phyloP scores from a whole-genome alignment of 2,329 filamentous ascomycete species.

The Aureobasidium sp. region DNA sequence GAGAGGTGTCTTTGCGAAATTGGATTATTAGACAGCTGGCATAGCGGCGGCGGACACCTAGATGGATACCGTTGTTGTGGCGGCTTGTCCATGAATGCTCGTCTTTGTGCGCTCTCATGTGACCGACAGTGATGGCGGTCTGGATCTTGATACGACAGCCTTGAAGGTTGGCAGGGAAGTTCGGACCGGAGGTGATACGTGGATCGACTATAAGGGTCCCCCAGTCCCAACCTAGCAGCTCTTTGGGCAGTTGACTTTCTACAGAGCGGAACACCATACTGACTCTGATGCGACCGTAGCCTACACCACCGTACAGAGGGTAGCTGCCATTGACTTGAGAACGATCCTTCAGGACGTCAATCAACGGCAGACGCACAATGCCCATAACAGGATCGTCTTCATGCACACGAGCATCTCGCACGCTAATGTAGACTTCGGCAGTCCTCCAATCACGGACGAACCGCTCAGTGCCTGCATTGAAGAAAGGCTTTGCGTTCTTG shows the following conservation, averaged over 20 bases:
- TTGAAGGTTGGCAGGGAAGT: constrained; percentile 37
- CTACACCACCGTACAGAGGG: constrained; percentile 63
- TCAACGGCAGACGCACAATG: constrained; percentile 58
- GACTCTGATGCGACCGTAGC: constrained; percentile 58
- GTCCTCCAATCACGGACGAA: constrained; percentile 61
- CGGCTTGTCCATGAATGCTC: constrained; percentile 46
- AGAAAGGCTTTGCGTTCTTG: constrained; percentile 69
- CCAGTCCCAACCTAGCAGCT: constrained; percentile 60
- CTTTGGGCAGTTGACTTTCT: constrained; percentile 49
- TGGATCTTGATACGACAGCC: constrained; percentile 49
- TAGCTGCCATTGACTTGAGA: constrained; percentile 59
- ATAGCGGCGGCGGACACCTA: constrained; percentile 56
- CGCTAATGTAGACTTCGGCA: constrained; percentile 58
- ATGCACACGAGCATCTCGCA: constrained; percentile 58
- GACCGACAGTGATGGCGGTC: constrained; percentile 49
- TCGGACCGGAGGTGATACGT: constrained; percentile 35
- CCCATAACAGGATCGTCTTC: constrained; percentile 63
- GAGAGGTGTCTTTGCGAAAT: constrained; percentile 48
- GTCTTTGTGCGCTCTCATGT: constrained; percentile 32
- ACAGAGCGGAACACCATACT: constrained; percentile 67
- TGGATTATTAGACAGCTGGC: constrained; percentile 46
- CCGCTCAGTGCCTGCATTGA: constrained; percentile 66
- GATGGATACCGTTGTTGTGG: constrained; percentile 34
- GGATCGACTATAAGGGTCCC: constrained; percentile 60
- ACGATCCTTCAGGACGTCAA: constrained; percentile 51